Evolutionary conservation across 2,329 filamentous ascomycete species (phyloP).

Genomic region (Talaromyces verruculosus): DNA sequence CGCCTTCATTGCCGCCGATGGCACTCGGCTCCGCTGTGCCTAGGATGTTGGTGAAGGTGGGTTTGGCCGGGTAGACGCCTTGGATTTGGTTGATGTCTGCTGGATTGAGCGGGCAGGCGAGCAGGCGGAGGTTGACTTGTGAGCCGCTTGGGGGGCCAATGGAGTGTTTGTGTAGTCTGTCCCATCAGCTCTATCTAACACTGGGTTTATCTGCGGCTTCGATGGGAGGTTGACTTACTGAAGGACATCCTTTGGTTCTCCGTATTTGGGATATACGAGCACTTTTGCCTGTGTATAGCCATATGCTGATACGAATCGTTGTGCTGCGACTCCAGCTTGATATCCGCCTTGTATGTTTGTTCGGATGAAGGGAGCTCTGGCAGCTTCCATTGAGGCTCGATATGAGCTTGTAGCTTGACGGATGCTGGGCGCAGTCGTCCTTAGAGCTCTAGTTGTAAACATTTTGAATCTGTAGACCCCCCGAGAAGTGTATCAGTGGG

Average conservation of each 20-base stretch:
- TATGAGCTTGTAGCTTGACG: conserved; percentile 12
- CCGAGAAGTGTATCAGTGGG: too few species aligned
- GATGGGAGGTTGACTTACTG: conserved; percentile 30
- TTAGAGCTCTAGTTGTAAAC: conserved; percentile 8
- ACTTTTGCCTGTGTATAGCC: conserved; percentile 53
- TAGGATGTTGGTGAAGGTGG: conserved; percentile 71
- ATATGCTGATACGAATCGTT: conserved; percentile 47
- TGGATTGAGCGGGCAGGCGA: conserved; percentile 91
- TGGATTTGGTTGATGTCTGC: conserved; percentile 98
- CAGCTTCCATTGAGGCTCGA: conserved; percentile 19
- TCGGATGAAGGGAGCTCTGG: conserved; percentile 23
- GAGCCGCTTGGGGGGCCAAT: conserved; percentile 56
- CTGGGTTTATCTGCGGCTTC: too few species aligned
- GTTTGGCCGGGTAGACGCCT: conserved; percentile 88
- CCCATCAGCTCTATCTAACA: neutral
- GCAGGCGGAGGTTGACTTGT: conserved; percentile 76
- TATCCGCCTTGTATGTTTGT: conserved; percentile 20
- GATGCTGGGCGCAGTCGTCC: neutral
- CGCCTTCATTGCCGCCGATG: conserved; percentile 71
- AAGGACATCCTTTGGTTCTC: conserved; percentile 51
- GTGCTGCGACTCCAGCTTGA: conserved; percentile 25
- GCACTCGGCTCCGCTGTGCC: conserved; percentile 75
- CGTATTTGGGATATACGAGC: conserved; percentile 50
- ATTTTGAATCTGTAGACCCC: conserved; percentile 4
- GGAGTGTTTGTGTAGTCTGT: conserved; percentile 50